A percentile compares a stretch with the other conserved stretches of the same genome.
Conservation (phyloP, 2,329 filamentous ascomycete species). For the Ophiognomonia clavigignenti-juglandacearum region DNA sequence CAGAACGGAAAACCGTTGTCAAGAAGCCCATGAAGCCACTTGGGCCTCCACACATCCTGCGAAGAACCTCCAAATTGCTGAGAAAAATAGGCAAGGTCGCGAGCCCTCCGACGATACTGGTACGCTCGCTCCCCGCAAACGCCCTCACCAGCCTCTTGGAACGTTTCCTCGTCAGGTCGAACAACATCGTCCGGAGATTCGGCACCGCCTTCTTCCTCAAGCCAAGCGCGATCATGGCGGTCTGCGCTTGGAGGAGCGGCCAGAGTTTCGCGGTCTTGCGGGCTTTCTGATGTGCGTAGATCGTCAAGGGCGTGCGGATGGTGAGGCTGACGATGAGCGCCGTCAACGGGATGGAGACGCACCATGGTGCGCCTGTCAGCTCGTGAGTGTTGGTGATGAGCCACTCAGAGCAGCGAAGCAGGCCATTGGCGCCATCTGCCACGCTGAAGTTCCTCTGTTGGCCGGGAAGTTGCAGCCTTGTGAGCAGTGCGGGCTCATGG, state of each 20-base stretch:
- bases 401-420: conserved; percentile 36
- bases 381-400: conserved; percentile 39
- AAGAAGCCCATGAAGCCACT: conserved; percentile 30
- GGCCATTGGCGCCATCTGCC: conserved; percentile 22
- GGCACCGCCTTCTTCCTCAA: conserved; percentile 16
- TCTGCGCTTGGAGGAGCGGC: conserved; percentile 31
- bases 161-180: conserved; percentile 22
- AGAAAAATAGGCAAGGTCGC: conserved; percentile 45
- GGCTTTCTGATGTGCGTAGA: conserved; percentile 31
- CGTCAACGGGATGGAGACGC: conserved; percentile 47
- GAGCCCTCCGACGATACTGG: conserved; percentile 28
- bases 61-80: conserved; percentile 43
- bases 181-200: conserved; percentile 20
- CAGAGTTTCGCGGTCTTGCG: conserved; percentile 25
- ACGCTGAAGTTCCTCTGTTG: conserved; percentile 27
- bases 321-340: conserved; percentile 40
- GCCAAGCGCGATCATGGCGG: conserved; percentile 20
- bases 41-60: conserved; percentile 40
- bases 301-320: conserved; percentile 41
- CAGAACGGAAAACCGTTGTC: conserved; percentile 19
- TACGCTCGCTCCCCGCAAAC: conserved; percentile 7
- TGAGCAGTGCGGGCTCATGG: neutral
- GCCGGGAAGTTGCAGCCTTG: neutral
- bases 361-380: conserved; percentile 45
- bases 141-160: conserved; percentile 8